Evolutionary conservation across 2,329 filamentous ascomycete species (phyloP), one percentile per base, ranked within the genome.

Genomic region (Tolypocladium album): DNA sequence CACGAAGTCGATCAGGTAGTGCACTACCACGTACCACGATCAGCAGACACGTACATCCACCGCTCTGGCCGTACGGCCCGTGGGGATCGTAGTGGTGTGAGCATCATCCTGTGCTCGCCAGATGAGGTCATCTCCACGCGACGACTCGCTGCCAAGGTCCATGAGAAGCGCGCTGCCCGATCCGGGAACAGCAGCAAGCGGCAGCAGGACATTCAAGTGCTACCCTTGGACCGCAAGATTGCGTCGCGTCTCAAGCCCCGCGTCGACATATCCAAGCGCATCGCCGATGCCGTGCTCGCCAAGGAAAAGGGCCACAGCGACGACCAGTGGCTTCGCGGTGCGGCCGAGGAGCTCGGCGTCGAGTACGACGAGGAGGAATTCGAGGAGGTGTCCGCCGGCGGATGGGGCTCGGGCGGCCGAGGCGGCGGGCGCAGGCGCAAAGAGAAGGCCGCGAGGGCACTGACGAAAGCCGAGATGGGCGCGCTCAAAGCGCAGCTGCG

Each of bases 41-140:
- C 91, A 1, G 94, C 94, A 40, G 93, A 97, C 72, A 88, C 88
- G 56, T 99, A 99, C 70, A 92, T 99, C 17, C 94, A 99, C 71
- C 87, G 94, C 31, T 97, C 94, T 1, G 94, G 94, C 15, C 89
- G 94, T 64, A 97, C 94, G 1, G 94, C 94, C 2, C 90, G 94
- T 69, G 93, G 89, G 3, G 83, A 87, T 24, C 84, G 84, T 15
- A 84, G 82, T 0, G 94, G 94, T 43, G 83, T 89, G 42, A 96
- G 90, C 67, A 86, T 99, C 60, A 79, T 99, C 5, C 85, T 99
- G 58, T 97, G 94, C 69, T 86, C 88, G 0, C 93, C 94, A 0
- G 93, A 97, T 61, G 94, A 99, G 76, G 91, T 96, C 1, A 82
- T 86, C 2, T 89, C 91, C 0, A 93, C 93, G 4, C 83, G 90